Evolutionary conservation across 2,329 filamentous ascomycete genomes (phyloP), one percentile per base, ranked within the genome.

Genomic region (Mycosphaerelloides madeirae): DNA sequence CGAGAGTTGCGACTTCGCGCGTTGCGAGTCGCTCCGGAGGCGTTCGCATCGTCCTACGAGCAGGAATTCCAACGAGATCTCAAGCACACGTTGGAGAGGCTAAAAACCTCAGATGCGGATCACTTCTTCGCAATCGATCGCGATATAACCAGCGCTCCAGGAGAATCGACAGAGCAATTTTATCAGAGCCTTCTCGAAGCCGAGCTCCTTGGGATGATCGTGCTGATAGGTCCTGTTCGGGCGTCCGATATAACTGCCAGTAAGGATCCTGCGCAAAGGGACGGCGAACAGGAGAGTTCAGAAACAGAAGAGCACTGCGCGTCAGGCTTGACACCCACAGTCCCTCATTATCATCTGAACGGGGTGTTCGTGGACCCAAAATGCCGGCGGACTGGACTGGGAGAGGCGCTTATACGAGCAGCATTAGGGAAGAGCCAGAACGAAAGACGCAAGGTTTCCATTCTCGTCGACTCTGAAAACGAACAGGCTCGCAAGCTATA

Each of bases 21-120:
- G 6, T 43, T 65, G 29, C 44, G 52, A 38, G 50, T 38, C 25
- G 48, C 53, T 29, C 62, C 61, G n/a, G 55, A 59, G 33, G 58
- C 54, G 7, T 65, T 63, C 41, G 58, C 56, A 7, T 59, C 60
- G 8, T 58, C 54, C 3, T 62, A 60, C 43, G 58, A 60, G 25
- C 37, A 42, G 15, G 60, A 63, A 34, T 41, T 38, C n/a, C 29
- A 50, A 20, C 48, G 50, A 29, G 47, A 40, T 20, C 34, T 56
- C 7, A 39, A 48, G 14, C 45, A 51, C n/a, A 59, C 47, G 8
- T 42, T 56, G 35, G 46, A 58, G 22, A 48, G 62, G 2, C 45
- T 64, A 22, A 45, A 35, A 20, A 62, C 55, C 34, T 49, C 51
- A 3, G 51, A 57, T 25, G 60, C 62, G 3, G 46, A 46, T 12